Conservation (phyloP, 2,329 filamentous ascomycete species). For the Ophiocordyceps camponoti-saundersi region DNA sequence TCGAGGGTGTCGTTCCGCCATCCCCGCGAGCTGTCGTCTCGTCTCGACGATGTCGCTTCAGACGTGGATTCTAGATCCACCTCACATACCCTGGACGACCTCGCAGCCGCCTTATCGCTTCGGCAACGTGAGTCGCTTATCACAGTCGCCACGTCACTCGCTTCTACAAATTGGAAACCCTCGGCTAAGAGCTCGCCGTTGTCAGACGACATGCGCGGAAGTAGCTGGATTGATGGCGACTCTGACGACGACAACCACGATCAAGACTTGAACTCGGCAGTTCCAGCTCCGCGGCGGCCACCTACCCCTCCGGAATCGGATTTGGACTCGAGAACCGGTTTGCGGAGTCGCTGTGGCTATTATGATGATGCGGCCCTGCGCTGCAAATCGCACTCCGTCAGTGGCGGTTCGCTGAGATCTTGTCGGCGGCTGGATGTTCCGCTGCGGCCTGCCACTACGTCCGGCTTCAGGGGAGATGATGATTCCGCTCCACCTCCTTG, state of each 20-base stretch:
- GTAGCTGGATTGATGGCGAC: slow-evolving; percentile 21
- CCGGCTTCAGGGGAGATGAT: not conserved
- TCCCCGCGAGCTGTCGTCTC: slow-evolving; percentile 3
- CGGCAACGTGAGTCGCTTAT: slow-evolving; percentile 16
- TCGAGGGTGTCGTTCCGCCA: slow-evolving; percentile 18
- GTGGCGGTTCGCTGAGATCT: slow-evolving; percentile 2
- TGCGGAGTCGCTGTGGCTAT: not conserved
- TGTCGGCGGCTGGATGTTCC: slow-evolving; percentile 6
- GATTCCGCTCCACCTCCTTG: not conserved
- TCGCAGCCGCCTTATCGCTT: slow-evolving; percentile 14
- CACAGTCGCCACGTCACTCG: slow-evolving; percentile 19
- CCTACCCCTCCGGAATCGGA: slow-evolving; percentile 10
- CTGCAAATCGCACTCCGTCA: slow-evolving; percentile 9
- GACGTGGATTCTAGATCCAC: slow-evolving; percentile 15
- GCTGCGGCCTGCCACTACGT: not conserved
- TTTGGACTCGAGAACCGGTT: not conserved
- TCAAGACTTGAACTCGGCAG: slow-evolving; percentile 6
- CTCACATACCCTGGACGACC: slow-evolving; percentile 13
- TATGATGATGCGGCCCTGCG: slow-evolving; percentile 3
- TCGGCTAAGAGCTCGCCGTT: slow-evolving; percentile 10
- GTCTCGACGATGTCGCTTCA: slow-evolving; percentile 11
- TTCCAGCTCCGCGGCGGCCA: slow-evolving; percentile 10
- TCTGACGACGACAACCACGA: slow-evolving; percentile 13
- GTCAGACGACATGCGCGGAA: slow-evolving; percentile 7
- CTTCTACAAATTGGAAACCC: slow-evolving; percentile 11